Base-by-base conservation (phyloP, 306 rosid species). In the Begonia fuchsioides region DNA sequence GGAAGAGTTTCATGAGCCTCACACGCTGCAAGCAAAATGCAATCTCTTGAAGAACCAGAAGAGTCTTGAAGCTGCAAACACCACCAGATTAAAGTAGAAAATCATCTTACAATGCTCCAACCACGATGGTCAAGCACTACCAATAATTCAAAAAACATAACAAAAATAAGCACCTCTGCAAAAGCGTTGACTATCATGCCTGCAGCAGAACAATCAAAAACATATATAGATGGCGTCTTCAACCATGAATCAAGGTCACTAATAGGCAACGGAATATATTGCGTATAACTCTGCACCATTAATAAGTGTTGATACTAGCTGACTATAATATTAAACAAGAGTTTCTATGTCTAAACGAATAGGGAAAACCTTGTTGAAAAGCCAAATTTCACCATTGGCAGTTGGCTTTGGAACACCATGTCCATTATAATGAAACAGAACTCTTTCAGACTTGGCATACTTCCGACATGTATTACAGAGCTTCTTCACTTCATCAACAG, bases 331-430 rank as follows among this genome's bases (percentile, higher is more conserved):
- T 47, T 44, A 44, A 12, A 15, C 47, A 32, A 38, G 12, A 47
- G 45, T 54, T 20, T 13, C 47, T 38, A 43, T 38, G 50, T 46
- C 56, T 26, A 26, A 53, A 43, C 56, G 48, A 3, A 43, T 56
- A 43, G 49, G 62, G 49, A 61, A 13, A 47, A 90, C 99, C 99
- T 78, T 92, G 70, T 92, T 86, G 71, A 92, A 92, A 53, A 92
- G 88, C 99, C 99, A 92, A 55, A 92, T 82, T 92, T 92, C 99
- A 60, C 96, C 94, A 55, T 83, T 86, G 44, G 87, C 68, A 51
- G 99, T 86, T 52, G 99, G 96, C 72, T 86, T 86, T 26, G 99
- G 96, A 62, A 92, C 99, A 57, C 96, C 99, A 62, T 92, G 99
- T 57, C 99, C 99, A 69, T 92, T 92, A 64, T 92, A 92, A 70